Evolutionary conservation across 129 eudicot genomes (phyloP).

Genomic region (Silybum marianum): DNA sequence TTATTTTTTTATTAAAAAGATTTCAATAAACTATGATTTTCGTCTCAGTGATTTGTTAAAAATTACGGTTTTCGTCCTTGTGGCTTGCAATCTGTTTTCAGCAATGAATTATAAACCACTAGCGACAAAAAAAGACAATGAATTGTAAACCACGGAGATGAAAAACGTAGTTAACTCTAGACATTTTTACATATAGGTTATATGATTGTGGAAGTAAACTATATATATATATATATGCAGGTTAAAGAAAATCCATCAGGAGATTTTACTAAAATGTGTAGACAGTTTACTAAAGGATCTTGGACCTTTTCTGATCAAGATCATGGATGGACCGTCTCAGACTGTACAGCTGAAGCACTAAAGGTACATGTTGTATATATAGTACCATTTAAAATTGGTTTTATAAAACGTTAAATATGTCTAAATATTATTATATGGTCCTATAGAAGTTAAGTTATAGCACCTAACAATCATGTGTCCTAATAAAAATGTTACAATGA

Average conservation of each 20-base stretch:
- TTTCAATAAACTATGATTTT: background rate
- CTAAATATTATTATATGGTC: background rate
- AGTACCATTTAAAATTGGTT: background rate
- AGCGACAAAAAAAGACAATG: background rate
- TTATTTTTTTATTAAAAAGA: background rate
- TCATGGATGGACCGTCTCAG: conserved; percentile 73
- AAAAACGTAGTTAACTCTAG: background rate
- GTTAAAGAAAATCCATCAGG: conserved; percentile 59
- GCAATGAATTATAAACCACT: no score
- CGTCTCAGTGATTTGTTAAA: background rate
- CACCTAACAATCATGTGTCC: background rate
- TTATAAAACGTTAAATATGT: background rate
- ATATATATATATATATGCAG: conserved; percentile 14
- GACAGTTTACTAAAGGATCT: conserved; percentile 67
- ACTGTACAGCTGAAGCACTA: conserved; percentile 70
- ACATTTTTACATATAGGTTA: background rate
- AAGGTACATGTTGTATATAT: conserved; percentile 35
- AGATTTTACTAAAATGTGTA: conserved; percentile 53
- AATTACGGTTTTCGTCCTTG: background rate
- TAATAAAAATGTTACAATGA: background rate
- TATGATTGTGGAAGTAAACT: background rate
- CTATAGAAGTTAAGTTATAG: background rate
- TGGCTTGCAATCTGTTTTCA: background rate
- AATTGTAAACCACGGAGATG: background rate
- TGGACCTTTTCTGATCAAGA: conserved; percentile 93